These are phyloP conservation scores for Melampsora abietis-canadensis DNA, from an alignment of 1,284 basidiomycete genomes.

Conservation along the genomic window DNA sequence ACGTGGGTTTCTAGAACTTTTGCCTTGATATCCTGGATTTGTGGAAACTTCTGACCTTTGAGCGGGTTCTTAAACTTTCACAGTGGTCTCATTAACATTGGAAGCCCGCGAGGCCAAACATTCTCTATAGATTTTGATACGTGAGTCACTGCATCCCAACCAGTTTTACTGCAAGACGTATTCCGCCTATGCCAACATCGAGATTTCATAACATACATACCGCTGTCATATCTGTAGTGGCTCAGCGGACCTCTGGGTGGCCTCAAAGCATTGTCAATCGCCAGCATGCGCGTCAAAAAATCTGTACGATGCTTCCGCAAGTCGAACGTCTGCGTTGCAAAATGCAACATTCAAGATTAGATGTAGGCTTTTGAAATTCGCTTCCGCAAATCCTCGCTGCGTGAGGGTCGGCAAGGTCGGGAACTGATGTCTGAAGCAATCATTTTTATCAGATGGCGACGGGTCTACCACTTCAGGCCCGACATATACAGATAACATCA, in stretches of 20 bases:
- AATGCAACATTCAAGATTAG: slow-evolving; percentile 9
- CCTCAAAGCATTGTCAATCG: slow-evolving; percentile 18
- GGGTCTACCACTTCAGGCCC: slow-evolving; percentile 35
- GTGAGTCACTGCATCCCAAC: neutral
- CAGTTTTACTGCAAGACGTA: neutral
- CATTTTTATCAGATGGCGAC: slow-evolving; percentile 20
- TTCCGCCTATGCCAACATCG: neutral
- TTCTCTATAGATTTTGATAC: slow-evolving; percentile 40
- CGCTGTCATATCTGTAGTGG: slow-evolving; percentile 9
- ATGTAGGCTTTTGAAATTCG: slow-evolving; percentile 12
- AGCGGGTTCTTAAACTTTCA: neutral
- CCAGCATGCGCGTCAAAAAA: slow-evolving; percentile 27
- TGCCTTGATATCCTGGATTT: neutral
- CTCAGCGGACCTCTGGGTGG: slow-evolving; percentile 33
- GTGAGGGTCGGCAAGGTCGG: neutral
- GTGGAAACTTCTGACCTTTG: neutral
- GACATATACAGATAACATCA: slow-evolving; percentile 8
- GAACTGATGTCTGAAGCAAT: neutral
- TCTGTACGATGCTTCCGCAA: slow-evolving; percentile 19
- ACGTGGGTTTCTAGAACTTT: slow-evolving; percentile 20
- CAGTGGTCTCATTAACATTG: slow-evolving; percentile 33
- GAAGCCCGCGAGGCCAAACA: slow-evolving; percentile 20
- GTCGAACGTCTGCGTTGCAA: neutral
- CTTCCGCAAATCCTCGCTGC: neutral
- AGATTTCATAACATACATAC: neutral